Evolutionary conservation across 192 early-diverging fungal genomes (phyloP), one percentile per base, ranked within the genome.

Genomic region (Backusella luteola): DNA sequence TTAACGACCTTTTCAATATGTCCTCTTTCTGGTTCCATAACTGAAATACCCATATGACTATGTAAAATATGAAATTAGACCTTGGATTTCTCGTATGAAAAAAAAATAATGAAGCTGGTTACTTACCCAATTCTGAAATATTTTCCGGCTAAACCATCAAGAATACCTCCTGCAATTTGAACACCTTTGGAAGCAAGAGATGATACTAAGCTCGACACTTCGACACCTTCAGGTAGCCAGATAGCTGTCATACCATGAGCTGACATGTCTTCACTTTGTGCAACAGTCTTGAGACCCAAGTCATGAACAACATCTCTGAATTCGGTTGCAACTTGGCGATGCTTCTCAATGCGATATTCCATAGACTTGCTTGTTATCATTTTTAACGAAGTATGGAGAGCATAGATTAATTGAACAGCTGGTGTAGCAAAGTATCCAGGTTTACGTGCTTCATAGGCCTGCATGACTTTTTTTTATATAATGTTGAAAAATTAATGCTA

Each of bases 391-490:
- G 90, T 87, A 80, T 96, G 88, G 39, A 99, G 92, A 32, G 96
- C 96, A 83, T 91, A 88, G 81, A 99, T 89, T 46, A 94, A 89
- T 87, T 97, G 96, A 66, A 99, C 97, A 59, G 95, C 90, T 14
- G 97, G 97, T 35, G 97, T 99, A 69, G 96, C 97, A 90, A 99
- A 99, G 87, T 99, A 99, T 71, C 90, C 89, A 34, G 92, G 90
- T 72, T 95, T 94, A 73, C 96, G 91, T 0, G 91, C 91, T 86
- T 99, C 97, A 85, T 99, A 99, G 35, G 94, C 91, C 76, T 90
- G 84, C 97, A 99, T 99, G 81, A 99, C 92, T 41, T 80, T 29
- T 29, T 69, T 66, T 79, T 36, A 75, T 29, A 38, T 8, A 56
- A n/a, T 1, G 1, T 49, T 14, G 9, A 23, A 6, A 69, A 19